Evolutionary conservation across 805 yeast species (phyloP).

Genomic region (Babjeviella inositovora): DNA sequence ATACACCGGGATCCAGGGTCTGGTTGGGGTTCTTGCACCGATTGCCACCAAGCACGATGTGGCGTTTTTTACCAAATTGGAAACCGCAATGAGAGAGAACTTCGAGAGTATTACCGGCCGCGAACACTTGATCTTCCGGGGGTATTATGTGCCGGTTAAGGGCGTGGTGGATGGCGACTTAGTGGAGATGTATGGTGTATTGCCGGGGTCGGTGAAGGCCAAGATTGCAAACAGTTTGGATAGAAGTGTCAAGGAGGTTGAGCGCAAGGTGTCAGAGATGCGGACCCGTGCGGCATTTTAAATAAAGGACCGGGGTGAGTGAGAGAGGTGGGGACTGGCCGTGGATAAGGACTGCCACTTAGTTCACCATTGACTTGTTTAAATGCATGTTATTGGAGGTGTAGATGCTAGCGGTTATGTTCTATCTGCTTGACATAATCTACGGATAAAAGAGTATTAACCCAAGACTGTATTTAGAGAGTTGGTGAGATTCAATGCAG

Average conservation of each 20-base stretch:
- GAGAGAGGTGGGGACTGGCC: too few species aligned
- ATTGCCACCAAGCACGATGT: conserved; percentile 45
- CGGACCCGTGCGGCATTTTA: conserved; percentile 23
- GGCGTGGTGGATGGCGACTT: conserved; percentile 81
- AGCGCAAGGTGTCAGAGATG: conserved; percentile 32
- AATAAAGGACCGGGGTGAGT: too few species aligned
- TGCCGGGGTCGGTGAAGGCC: conserved; percentile 15
- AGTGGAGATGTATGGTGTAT: conserved; percentile 36
- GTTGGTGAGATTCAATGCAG: too few species aligned
- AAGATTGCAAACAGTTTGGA: conserved; percentile 24
- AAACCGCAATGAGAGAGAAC: conserved; percentile 21
- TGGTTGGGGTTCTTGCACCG: conserved; percentile 63
- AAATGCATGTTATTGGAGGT: too few species aligned
- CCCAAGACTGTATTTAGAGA: too few species aligned
- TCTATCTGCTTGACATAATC: too few species aligned
- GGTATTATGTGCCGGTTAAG: conserved; percentile 71
- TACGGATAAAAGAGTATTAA: too few species aligned
- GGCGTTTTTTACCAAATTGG: conserved; percentile 37
- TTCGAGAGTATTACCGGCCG: conserved; percentile 38
- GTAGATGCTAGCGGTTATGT: too few species aligned
- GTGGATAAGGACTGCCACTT: too few species aligned
- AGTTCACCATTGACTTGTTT: too few species aligned
- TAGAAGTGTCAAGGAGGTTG: conserved; percentile 29
- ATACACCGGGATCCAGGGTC: conserved; percentile 71
- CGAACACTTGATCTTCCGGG: conserved; percentile 50